These are phyloP conservation scores for Allomyces javanicus DNA, from an alignment of 192 early-diverging fungal genomes.

Conservation along the genomic window DNA sequence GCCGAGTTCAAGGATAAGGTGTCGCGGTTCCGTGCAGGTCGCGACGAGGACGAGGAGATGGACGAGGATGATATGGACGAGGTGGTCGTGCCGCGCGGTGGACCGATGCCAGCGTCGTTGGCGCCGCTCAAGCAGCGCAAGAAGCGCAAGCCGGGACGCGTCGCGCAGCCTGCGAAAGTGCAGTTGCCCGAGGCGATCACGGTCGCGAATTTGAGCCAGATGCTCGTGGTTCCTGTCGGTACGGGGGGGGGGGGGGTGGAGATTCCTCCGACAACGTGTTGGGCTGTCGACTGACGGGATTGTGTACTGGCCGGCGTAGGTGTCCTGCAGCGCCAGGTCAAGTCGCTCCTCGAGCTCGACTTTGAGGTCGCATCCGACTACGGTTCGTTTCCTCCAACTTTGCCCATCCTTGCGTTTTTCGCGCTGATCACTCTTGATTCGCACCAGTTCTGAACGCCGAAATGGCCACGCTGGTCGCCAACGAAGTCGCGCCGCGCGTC, in stretches of 20 bases:
- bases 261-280: neutral
- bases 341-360: slow-evolving; percentile 55
- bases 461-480: neutral
- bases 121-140: slow-evolving; percentile 1
- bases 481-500: neutral
- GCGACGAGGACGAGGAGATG: too few relatives aligned
- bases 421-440: neutral
- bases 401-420: neutral
- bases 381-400: slow-evolving; percentile 1
- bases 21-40: neutral
- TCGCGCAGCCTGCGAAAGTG: slow-evolving; percentile 31
- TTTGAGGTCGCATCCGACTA: slow-evolving; percentile 63
- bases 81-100: too few relatives aligned
- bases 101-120: too few relatives aligned
- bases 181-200: slow-evolving; percentile 62
- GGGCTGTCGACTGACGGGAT: too few relatives aligned
- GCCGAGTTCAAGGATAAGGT: neutral
- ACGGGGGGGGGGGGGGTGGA: neutral
- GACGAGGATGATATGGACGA: too few relatives aligned
- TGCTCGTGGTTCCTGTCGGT: slow-evolving; percentile 54
- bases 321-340: slow-evolving; percentile 33
- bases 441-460: neutral
- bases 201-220: slow-evolving; percentile 56
- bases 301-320: neutral
- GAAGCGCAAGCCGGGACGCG: slow-evolving; percentile 13